Percentiles rank a stretch among this genome's conserved stretches.
These are phyloP conservation scores for Phylloporus sp. DNA, from an alignment of 768 basidiomycete genomes.

Conservation along the genomic window DNA sequence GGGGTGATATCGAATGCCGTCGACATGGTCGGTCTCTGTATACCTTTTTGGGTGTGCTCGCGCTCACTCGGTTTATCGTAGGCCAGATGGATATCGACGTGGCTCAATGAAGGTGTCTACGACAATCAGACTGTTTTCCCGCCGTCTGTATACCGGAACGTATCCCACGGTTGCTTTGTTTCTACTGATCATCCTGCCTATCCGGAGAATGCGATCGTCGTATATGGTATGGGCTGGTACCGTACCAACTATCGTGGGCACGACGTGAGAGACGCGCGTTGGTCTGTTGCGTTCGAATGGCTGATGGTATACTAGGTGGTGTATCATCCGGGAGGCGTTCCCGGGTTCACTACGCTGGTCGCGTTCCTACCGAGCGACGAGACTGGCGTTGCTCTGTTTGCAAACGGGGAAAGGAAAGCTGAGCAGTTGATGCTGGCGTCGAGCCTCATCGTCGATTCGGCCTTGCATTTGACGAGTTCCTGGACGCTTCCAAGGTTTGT, in stretches of 20 bases:
- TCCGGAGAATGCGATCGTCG: slow-evolving; percentile 26
- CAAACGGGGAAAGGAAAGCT: slow-evolving; percentile 25
- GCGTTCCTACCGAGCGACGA: slow-evolving; percentile 33
- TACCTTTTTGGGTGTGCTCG: background rate
- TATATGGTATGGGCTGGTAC: slow-evolving; percentile 43
- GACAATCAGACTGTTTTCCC: slow-evolving; percentile 34
- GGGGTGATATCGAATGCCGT: slow-evolving; percentile 40
- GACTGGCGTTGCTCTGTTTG: slow-evolving; percentile 34
- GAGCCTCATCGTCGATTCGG: slow-evolving; percentile 23
- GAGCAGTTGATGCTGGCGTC: slow-evolving; percentile 4
- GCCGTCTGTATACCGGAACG: slow-evolving; percentile 22
- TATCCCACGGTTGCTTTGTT: slow-evolving; percentile 31
- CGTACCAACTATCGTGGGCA: slow-evolving; percentile 36
- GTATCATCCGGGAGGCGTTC: slow-evolving; percentile 31
- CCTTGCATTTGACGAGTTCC: slow-evolving; percentile 8
- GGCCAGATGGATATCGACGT: slow-evolving; percentile 36
- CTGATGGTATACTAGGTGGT: slow-evolving; percentile 27
- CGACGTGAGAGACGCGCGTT: slow-evolving; percentile 27
- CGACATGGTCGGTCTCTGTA: slow-evolving; percentile 36
- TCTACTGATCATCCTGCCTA: slow-evolving; percentile 1
- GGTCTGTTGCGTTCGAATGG: background rate
- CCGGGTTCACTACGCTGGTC: slow-evolving; percentile 31
- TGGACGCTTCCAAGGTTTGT: slow-evolving; percentile 5
- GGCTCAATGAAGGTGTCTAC: slow-evolving; percentile 32
- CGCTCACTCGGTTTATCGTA: slow-evolving; percentile 11